These are phyloP conservation scores for Blastocladiella emersonii DNA, from an alignment of 371 early-diverging fungal genomes.

Conservation along the genomic window DNA sequence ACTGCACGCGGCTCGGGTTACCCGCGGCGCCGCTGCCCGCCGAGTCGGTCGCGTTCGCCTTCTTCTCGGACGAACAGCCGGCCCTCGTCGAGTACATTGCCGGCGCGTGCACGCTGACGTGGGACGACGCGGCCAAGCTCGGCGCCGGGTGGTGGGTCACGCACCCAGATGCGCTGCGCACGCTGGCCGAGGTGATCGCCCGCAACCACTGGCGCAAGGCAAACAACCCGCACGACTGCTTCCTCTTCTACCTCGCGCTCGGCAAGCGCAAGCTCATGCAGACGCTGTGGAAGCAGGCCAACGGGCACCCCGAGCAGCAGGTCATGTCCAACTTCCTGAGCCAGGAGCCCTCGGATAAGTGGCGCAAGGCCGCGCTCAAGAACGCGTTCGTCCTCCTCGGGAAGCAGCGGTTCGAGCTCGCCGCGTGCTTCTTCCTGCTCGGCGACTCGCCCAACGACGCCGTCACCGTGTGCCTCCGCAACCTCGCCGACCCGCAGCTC, in stretches of 20 bases:
- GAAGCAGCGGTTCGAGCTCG: conserved; percentile 79
- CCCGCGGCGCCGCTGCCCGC: background rate
- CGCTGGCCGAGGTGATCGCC: conserved; percentile 58
- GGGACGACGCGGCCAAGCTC: background rate
- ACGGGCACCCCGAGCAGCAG: conserved; percentile 65
- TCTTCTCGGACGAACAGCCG: conserved; percentile 1
- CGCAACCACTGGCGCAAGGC: conserved; percentile 67
- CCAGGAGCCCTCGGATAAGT: conserved; percentile 66
- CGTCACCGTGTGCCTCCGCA: conserved; percentile 73
- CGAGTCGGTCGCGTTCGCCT: background rate
- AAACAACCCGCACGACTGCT: conserved; percentile 68
- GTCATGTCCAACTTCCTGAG: conserved; percentile 76
- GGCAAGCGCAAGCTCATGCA: conserved; percentile 69
- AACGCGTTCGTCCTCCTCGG: conserved; percentile 93
- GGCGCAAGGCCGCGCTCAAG: conserved; percentile 87
- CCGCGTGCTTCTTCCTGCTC: conserved; percentile 88
- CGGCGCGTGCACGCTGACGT: background rate
- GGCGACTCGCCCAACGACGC: conserved; percentile 78
- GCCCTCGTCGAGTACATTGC: background rate
- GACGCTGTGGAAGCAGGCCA: conserved; percentile 78
- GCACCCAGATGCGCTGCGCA: conserved; percentile 3
- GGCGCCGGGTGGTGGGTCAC: conserved; percentile 5
- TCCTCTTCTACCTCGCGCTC: conserved; percentile 73
- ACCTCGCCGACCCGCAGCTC: conserved; percentile 77
- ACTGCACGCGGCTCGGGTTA: background rate